A percentile compares a stretch with the other conserved stretches of the same genome.
phyloP scores from a whole-genome alignment of 768 basidiomycete genomes.

The Boletus reticuloceps region DNA sequence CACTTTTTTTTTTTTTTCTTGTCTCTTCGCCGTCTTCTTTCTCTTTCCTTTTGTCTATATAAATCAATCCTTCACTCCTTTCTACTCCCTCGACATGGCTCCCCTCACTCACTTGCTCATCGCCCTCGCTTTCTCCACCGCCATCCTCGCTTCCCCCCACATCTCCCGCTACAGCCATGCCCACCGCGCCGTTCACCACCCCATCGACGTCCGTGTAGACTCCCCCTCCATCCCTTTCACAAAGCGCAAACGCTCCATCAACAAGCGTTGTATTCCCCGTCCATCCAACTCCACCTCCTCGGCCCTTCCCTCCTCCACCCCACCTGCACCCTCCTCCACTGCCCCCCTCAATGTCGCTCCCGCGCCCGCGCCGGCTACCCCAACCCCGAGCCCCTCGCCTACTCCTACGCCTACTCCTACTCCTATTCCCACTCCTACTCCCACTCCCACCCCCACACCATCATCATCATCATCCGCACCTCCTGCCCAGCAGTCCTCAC shows the following conservation, averaged over 20 bases:
- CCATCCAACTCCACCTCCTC: conserved; percentile 15
- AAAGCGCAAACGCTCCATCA: conserved; percentile 26
- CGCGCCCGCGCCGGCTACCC: not conserved
- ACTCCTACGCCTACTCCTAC: not conserved
- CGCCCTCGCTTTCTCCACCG: conserved; percentile 38
- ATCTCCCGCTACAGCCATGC: conserved; percentile 26
- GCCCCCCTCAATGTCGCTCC: not conserved
- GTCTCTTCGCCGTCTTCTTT: not conserved
- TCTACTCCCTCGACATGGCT: conserved; percentile 17
- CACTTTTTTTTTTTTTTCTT: not conserved
- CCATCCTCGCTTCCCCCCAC: conserved; percentile 38
- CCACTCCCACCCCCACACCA: not conserved
- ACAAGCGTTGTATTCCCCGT: conserved; percentile 25
- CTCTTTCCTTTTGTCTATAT: not conserved
- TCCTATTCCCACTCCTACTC: not conserved
- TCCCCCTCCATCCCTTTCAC: not conserved
- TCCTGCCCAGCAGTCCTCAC: conserved; percentile 13
- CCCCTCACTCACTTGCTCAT: conserved; percentile 43
- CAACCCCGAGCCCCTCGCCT: not conserved
- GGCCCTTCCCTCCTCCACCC: not conserved
- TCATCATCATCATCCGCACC: not conserved
- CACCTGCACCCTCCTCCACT: not conserved
- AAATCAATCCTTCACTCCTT: conserved; percentile 13
- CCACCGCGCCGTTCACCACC: conserved; percentile 14
- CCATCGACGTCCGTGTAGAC: not conserved